These are phyloP conservation scores for Phymatotrichopsis omnivora DNA, from an alignment of 2,329 filamentous ascomycete genomes.

Conservation along the genomic window DNA sequence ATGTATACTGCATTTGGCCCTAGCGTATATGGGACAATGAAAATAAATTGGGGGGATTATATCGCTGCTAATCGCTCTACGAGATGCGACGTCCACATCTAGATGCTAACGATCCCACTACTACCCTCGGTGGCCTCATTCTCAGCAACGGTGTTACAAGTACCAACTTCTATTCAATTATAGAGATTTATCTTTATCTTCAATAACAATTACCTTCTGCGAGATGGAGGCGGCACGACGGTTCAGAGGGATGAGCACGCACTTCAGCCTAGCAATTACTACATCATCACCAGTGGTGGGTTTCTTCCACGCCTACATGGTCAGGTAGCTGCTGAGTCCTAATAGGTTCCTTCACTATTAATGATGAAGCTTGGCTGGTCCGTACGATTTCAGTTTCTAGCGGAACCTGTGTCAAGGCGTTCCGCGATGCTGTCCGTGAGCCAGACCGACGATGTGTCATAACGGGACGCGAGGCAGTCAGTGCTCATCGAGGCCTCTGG, in stretches of 20 bases:
- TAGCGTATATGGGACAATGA: too few species aligned
- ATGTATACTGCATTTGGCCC: too few species aligned
- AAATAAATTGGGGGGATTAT: too few species aligned
- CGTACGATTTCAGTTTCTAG: constrained; percentile 20
- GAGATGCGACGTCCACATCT: too few species aligned
- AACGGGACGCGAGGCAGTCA: constrained; percentile 9
- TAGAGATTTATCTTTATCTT: constrained; percentile 29
- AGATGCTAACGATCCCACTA: too few species aligned
- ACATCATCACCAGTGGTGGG: constrained; percentile 21
- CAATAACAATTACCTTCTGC: constrained; percentile 3
- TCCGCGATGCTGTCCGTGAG: constrained; percentile 26
- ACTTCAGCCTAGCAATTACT: constrained; percentile 22
- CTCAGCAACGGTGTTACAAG: constrained; percentile 30
- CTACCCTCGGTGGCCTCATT: too few species aligned
- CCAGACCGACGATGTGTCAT: constrained; percentile 27
- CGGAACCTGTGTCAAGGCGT: constrained; percentile 14
- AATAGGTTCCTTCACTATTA: constrained; percentile 18
- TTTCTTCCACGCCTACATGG: constrained; percentile 6
- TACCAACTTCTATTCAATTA: constrained; percentile 30
- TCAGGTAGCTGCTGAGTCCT: constrained; percentile 3
- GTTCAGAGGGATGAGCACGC: constrained; percentile 6
- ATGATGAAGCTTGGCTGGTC: constrained; percentile 19
- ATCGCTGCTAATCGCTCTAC: too few species aligned
- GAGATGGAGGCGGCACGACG: constrained; percentile 6
- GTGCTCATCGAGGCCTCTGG: constrained; percentile 24